phyloP scores from a whole-genome alignment of 495 filamentous ascomycete species.

The Aspergillus taichungensis region DNA sequence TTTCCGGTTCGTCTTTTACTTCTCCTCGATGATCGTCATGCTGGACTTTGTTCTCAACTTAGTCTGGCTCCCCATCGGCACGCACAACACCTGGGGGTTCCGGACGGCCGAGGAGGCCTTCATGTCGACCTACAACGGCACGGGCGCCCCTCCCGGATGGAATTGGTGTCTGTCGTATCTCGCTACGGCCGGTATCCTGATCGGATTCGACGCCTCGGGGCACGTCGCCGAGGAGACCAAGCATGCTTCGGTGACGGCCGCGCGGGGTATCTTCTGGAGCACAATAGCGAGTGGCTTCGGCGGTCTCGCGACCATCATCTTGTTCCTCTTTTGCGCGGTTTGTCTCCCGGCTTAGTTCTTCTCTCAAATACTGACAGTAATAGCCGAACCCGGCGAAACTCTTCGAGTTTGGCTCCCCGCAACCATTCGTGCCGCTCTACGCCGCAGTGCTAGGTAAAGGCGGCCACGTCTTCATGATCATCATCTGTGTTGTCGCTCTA shows the following conservation, averaged over 20 bases:
- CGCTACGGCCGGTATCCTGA: conserved; percentile 49
- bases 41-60: conserved; percentile 48
- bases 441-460: conserved; percentile 42
- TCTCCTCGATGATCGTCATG: conserved; percentile 39
- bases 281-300: conserved; percentile 43
- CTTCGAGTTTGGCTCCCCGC: conserved; percentile 39
- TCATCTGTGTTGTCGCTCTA: conserved; percentile 41
- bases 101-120: conserved; percentile 45
- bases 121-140: conserved; percentile 50
- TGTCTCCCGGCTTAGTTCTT: conserved; percentile 4
- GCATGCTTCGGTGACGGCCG: conserved; percentile 44
- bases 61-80: conserved; percentile 49
- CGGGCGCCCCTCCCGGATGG: conserved; percentile 45
- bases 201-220: conserved; percentile 49
- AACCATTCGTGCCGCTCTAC: conserved; percentile 47
- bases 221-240: conserved; percentile 51
- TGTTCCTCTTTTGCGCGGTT: conserved; percentile 49
- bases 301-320: conserved; percentile 42
- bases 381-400: conserved; percentile 31
- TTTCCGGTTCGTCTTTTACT: conserved; percentile 40
- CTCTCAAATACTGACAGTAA: background rate
- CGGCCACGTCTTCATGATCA: conserved; percentile 48
- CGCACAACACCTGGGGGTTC: conserved; percentile 45
- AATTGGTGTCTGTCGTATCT: conserved; percentile 53
- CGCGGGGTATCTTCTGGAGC: conserved; percentile 48